Evolutionary conservation across 2,329 filamentous ascomycete species (phyloP), one percentile per base, ranked within the genome.

Genomic region (Escovopsis sp.): DNA sequence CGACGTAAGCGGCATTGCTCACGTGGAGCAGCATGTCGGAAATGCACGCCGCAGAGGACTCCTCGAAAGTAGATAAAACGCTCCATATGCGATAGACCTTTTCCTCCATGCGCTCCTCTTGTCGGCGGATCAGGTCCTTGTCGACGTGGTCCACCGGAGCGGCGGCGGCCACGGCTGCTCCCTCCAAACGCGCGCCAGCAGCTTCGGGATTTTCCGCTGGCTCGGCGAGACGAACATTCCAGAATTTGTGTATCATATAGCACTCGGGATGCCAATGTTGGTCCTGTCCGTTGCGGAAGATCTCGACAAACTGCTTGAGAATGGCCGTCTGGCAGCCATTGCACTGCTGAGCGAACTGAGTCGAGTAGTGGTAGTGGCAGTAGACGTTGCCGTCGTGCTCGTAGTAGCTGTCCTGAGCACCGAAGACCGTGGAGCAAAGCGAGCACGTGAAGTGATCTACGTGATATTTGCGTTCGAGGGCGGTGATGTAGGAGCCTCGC

Each of bases 161-260:
- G 19, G 19, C 19, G 19, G 19, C 19, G 19, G 19, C n/a, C n/a
- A n/a, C 19, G 19, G 19, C 19, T 5, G 5, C 19, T 21, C 19
- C 19, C 35, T 67, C 48, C 19, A 44, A 58, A 30, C 14, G 28
- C 10, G 9, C 14, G 8, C 11, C 52, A 15, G 56, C 44, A 21
- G 56, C 58, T 38, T 66, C 60, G 26, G 64, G 51, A 10, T 58
- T 53, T 38, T 76, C 66, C 28, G 69, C 67, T 10, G 71, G 66
- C 18, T 76, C 69, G 10, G 76, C 75, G 27, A 98, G 66, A 35
- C 90, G 78, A 40, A 98, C 90, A 53, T 96, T 98, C 90, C 90
- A 98, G 59, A 96, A 98, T 52, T 98, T 98, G 63, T 98, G 90
- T 43, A 98, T 98, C 90, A 98, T 98, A 60, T 98, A 98, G 58